These are phyloP conservation scores for Xerocomus amazonicus DNA, from an alignment of 1,284 basidiomycete species.

Conservation along the genomic window DNA sequence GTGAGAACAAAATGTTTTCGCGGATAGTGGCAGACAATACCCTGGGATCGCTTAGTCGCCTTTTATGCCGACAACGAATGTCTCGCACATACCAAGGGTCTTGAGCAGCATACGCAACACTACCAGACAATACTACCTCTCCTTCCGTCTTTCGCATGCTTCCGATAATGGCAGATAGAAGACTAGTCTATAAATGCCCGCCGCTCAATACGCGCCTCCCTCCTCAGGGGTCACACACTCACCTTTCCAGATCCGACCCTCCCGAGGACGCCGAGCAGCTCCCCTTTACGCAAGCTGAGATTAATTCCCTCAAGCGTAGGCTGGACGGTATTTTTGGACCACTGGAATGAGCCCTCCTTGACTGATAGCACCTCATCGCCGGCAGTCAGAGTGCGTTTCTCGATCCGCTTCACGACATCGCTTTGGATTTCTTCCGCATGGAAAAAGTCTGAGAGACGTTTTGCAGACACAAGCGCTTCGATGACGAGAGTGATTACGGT, in stretches of 20 bases:
- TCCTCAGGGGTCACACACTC: constrained; percentile 10
- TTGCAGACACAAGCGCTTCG: constrained; percentile 83
- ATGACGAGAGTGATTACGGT: constrained; percentile 76
- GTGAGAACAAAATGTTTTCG: constrained; percentile 90
- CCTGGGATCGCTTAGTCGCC: constrained; percentile 39
- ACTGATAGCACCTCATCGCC: constrained; percentile 76
- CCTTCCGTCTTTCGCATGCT: constrained; percentile 85
- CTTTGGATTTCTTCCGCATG: constrained; percentile 76
- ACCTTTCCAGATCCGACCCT: constrained; percentile 93
- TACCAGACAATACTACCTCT: constrained; percentile 66
- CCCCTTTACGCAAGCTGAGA: constrained; percentile 77
- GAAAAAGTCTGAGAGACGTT: constrained; percentile 78
- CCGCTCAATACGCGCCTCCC: neutral
- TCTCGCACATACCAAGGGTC: constrained; percentile 68
- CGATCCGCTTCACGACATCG: constrained; percentile 59
- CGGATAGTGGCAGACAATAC: constrained; percentile 80
- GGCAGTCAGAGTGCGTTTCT: constrained; percentile 41
- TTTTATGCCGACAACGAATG: neutral
- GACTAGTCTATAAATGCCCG: constrained; percentile 49
- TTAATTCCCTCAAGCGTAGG: constrained; percentile 79
- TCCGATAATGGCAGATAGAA: constrained; percentile 77
- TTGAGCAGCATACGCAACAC: constrained; percentile 86
- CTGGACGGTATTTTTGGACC: constrained; percentile 55
- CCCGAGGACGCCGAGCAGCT: constrained; percentile 83
- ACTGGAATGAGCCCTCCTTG: constrained; percentile 73